Evolutionary conservation across 73 alveolate species (phyloP).

Genomic region (Uronychia setigera): DNA sequence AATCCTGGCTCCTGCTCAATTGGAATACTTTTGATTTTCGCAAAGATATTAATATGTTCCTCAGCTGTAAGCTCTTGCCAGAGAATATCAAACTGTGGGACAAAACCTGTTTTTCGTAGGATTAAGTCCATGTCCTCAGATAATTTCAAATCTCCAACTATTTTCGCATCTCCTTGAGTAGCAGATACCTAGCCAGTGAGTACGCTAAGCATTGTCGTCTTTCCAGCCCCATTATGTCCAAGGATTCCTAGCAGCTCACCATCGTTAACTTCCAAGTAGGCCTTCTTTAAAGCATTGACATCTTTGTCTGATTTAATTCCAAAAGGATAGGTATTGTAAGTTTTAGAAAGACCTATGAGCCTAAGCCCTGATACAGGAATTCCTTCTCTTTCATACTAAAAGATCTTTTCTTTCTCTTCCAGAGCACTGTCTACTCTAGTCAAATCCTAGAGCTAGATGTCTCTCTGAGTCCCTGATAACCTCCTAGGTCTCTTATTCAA

Average conservation of each 20-base stretch:
- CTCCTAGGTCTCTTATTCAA: background rate
- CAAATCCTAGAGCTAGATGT: background rate
- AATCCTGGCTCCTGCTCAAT: conserved; percentile 25
- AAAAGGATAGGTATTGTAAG: conserved; percentile 16
- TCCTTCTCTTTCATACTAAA: conserved; percentile 6
- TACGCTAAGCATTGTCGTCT: conserved; percentile 75
- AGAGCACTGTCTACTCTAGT: conserved; percentile 2
- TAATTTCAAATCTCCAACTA: conserved; percentile 10
- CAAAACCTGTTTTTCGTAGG: conserved; percentile 58
- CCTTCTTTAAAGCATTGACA: conserved; percentile 40
- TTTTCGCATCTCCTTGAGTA: conserved; percentile 48
- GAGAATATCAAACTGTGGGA: conserved; percentile 73
- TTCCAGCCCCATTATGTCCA: conserved; percentile 94
- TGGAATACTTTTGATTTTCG: conserved; percentile 39
- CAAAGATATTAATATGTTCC: conserved; percentile 65
- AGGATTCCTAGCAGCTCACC: conserved; percentile 72
- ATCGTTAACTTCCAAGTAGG: conserved; percentile 52
- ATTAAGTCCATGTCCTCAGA: conserved; percentile 39
- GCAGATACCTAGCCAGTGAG: conserved; percentile 65
- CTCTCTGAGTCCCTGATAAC: background rate
- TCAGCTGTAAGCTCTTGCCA: conserved; percentile 69
- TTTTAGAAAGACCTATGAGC: conserved; percentile 24
- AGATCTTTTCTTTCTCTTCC: conserved; percentile 17
- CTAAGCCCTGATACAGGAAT: conserved; percentile 15
- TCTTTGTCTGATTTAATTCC: conserved; percentile 41